Evolutionary conservation across 768 basidiomycete species (phyloP), one percentile per base, ranked within the genome.

Genomic region (Lactarius hengduanensis): DNA sequence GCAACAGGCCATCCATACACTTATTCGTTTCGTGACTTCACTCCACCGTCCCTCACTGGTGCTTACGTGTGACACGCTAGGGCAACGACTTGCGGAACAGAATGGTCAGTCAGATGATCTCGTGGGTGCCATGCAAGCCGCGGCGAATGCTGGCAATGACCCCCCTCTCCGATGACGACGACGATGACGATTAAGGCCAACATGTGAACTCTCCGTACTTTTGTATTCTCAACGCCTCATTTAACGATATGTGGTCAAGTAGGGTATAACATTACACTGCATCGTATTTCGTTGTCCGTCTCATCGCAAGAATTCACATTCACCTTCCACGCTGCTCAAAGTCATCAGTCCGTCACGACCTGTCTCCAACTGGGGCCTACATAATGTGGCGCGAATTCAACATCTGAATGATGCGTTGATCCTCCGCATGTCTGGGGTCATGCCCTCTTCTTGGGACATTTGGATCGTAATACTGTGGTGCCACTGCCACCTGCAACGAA

Each of bases 1-100:
- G 1, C 92, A 96, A 68, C 92, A 96, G 76, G 86, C 95, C 6
- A 92, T 98, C 68, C 92, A 96, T 72, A 91, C 88, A 3, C 83
- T 98, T 26, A 98, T 98, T 73, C 89, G 96, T 98, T 72, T 74
- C 82, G 59, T 6, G 40, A 53, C 57, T 43, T 55, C n/a, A 22
- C 28, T n/a, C 57, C 30, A 9, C 36, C 63, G 8, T 38, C 32
- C 38, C 18, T 59, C 34, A 30, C 38, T 58, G 22, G 32, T 32
- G 60, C 41, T 47, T 38, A 63, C 15, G 18, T 58, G 50, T 8
- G 6, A 50, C 13, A 30, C 20, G 18, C 30, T 63, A 94, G 92
- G 92, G 56, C 90, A 89, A 79, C 80, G 92, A 59, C 82, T 94
- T 57, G 86, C 90, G 32, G 83, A 87, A 45, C 90, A 93, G 73